Evolutionary conservation across 495 filamentous ascomycete species (phyloP).

Genomic region (Polyplosphaeria fusca): DNA sequence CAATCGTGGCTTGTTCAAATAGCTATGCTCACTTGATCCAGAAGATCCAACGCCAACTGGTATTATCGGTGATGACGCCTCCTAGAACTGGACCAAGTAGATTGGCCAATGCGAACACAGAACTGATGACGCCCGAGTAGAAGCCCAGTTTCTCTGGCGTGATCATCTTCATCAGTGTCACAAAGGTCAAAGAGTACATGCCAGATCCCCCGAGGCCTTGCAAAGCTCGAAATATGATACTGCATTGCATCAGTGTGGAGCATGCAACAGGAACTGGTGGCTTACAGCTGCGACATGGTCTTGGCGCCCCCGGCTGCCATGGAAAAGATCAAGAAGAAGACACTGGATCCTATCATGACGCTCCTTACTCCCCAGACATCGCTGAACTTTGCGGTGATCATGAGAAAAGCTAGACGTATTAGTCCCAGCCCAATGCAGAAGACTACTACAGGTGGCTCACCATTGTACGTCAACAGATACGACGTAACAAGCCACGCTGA

Average conservation of each 20-base stretch:
- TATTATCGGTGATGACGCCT: slow-evolving; percentile 42
- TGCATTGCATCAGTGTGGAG: neutral
- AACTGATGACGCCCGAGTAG: slow-evolving; percentile 48
- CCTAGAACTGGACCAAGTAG: slow-evolving; percentile 48
- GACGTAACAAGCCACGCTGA: slow-evolving; percentile 26
- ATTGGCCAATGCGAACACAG: slow-evolving; percentile 47
- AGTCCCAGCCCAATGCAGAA: neutral
- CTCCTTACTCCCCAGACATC: slow-evolving; percentile 27
- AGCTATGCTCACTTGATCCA: slow-evolving; percentile 36
- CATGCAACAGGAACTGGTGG: neutral
- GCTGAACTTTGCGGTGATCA: slow-evolving; percentile 30
- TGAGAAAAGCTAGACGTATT: slow-evolving; percentile 15
- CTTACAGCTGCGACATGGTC: slow-evolving; percentile 30
- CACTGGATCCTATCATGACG: slow-evolving; percentile 18
- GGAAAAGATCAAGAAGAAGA: slow-evolving; percentile 26
- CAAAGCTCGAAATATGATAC: slow-evolving; percentile 30
- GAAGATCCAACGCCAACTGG: slow-evolving; percentile 31
- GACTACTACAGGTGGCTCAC: slow-evolving; percentile 1
- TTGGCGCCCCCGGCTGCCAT: slow-evolving; percentile 26
- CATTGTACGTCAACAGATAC: slow-evolving; percentile 32
- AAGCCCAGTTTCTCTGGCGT: slow-evolving; percentile 38
- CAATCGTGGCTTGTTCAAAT: neutral
- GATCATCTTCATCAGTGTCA: slow-evolving; percentile 29
- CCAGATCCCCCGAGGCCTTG: slow-evolving; percentile 33
- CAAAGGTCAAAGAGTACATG: slow-evolving; percentile 29